Conservation (phyloP, 2,329 filamentous ascomycete species). For the Achaetomium macrosporum region DNA sequence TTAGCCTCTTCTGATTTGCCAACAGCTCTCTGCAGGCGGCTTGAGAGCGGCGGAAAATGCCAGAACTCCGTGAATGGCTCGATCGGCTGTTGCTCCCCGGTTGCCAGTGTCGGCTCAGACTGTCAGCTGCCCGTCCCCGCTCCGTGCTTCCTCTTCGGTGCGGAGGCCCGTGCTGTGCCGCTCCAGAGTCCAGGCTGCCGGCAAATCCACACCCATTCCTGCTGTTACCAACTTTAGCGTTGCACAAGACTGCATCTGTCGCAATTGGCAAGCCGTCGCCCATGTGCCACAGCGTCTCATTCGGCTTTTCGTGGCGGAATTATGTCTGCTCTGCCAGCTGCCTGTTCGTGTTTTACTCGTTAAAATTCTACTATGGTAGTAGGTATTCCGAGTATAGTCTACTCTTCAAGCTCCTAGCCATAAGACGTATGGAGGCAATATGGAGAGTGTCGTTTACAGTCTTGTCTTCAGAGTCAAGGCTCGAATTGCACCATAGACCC, state of each 20-base stretch:
- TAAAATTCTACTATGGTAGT: too few species aligned
- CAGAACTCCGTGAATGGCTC: slow-evolving; percentile 18
- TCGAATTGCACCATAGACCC: too few species aligned
- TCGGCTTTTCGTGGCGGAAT: not conserved
- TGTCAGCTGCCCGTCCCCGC: slow-evolving; percentile 17
- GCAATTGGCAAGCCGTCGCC: too few species aligned
- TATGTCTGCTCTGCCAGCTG: not conserved
- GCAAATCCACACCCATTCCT: slow-evolving; percentile 4
- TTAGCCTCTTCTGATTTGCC: slow-evolving; percentile 6
- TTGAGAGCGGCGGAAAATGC: slow-evolving; percentile 19
- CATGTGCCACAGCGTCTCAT: not conserved
- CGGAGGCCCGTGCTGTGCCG: slow-evolving; percentile 11
- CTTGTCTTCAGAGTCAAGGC: too few species aligned
- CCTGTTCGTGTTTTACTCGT: not conserved
- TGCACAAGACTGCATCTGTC: not conserved
- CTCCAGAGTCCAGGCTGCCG: slow-evolving; percentile 1
- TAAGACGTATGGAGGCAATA: too few species aligned
- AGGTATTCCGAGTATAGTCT: too few species aligned
- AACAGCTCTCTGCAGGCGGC: slow-evolving; percentile 3
- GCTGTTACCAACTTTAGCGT: not conserved
- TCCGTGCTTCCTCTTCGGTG: slow-evolving; percentile 10
- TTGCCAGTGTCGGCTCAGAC: slow-evolving; percentile 2
- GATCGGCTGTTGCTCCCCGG: slow-evolving; percentile 21
- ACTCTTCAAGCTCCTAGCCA: too few species aligned
- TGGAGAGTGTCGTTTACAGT: too few species aligned